Base-by-base conservation (phyloP, 179 eudicot genomes). In the Dionaea muscipula region DNA sequence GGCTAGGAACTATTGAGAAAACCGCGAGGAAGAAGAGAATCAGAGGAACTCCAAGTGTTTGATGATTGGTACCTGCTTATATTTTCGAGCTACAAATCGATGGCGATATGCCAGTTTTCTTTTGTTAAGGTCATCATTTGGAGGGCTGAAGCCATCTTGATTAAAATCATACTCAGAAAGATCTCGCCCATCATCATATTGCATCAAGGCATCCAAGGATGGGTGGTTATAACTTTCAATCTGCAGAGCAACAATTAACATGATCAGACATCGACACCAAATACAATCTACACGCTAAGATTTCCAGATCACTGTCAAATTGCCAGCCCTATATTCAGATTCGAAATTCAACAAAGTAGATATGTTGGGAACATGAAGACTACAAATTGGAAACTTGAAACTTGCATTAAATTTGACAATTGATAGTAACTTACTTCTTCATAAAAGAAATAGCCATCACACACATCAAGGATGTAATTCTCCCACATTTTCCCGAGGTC, bases 401-500 rank as follows among this genome's bases (percentile, higher is more conserved):
- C 35, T 31, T 11, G 10, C 13, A n/a, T 3, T n/a, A 23, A 19
- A 22, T 49, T 20, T 37, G 26, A 7, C 23, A 37, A 25, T 18
- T 38, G 24, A 14, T 17, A 26, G 54, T 40, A 18, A 16, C 80
- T 51, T 65, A 84, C 95, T 69, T 90, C 91, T 60, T 91, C 85
- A 63, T 87, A 87, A 31, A 91, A 84, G 86, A 87, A 91, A 74
- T 77, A 73, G 27, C 64, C 71, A 64, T 91, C 95, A 36, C 95
- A 78, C 49, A 87, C 70, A 59, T 77, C 82, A 68, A 91, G 91
- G 71, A 91, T 87, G 24, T 70, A 70, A 41, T 70, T 78, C 72
- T 91, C 98, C 98, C 98, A 91, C 53, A 62, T 67, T 63, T 82
- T 77, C 49, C 95, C 95, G 60, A 87, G 80, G 41, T 81, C 84